A percentile compares a stretch with the other conserved stretches of the same genome.
Evolutionary conservation across 768 basidiomycete genomes (phyloP).

Genomic region (Termitomyces titanicus): DNA sequence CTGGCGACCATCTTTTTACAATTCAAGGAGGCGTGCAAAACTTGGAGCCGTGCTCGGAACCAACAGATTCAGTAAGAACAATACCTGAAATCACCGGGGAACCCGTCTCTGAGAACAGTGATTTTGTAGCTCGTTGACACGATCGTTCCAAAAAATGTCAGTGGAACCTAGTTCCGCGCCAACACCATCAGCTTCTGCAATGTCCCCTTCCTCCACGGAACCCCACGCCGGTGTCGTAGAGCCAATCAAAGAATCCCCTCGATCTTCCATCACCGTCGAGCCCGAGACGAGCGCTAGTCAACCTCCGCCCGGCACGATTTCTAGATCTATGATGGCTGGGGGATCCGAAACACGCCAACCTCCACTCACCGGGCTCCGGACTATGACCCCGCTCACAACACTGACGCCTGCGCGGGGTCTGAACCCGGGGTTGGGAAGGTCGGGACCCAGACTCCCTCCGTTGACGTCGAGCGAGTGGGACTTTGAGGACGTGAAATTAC

Average conservation of each 20-base stretch:
- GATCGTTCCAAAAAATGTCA: constrained; percentile 34
- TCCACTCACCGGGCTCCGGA: neutral
- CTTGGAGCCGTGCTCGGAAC: constrained; percentile 69
- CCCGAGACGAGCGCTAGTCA: neutral
- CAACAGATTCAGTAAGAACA: constrained; percentile 69
- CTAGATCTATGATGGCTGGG: no score
- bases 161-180: neutral
- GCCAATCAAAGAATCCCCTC: no score
- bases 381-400: neutral
- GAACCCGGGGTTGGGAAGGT: constrained; percentile 16
- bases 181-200: neutral
- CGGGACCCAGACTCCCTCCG: constrained; percentile 39
- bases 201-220: neutral
- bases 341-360: neutral
- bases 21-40: constrained; percentile 73
- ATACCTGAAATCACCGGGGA: neutral
- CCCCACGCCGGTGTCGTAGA: neutral
- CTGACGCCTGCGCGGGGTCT: no score
- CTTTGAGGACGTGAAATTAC: constrained; percentile 45
- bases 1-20: constrained; percentile 66
- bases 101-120: neutral
- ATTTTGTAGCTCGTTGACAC: constrained; percentile 36
- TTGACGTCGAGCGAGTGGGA: constrained; percentile 51
- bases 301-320: neutral
- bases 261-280: neutral